These are phyloP conservation scores for Fusarium hostae DNA, from an alignment of 2,329 filamentous ascomycete genomes.

Conservation along the genomic window DNA sequence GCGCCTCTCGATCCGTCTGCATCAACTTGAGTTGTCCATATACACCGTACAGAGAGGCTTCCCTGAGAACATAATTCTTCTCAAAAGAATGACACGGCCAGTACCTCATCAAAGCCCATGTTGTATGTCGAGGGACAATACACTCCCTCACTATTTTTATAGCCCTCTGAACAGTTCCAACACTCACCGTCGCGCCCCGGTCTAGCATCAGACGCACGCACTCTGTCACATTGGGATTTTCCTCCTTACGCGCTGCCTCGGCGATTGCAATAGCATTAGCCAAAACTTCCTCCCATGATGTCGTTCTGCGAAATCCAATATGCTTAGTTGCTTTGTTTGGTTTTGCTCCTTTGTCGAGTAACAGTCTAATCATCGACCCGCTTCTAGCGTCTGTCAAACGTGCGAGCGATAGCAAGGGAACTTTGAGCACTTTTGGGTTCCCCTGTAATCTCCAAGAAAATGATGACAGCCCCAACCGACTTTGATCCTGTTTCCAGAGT, in stretches of 20 bases:
- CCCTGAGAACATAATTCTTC: neutral
- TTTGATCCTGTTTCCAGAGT: too few species aligned
- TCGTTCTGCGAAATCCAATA: rapidly evolving
- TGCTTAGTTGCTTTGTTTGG: neutral
- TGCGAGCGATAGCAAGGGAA: neutral
- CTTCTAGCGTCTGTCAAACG: rapidly evolving
- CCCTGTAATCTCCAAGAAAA: neutral
- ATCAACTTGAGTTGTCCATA: neutral
- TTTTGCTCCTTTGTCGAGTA: constrained; percentile 1
- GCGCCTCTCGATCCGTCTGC: neutral
- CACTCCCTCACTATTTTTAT: neutral
- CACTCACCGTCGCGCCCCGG: neutral
- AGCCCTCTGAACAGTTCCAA: neutral
- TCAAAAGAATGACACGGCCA: too few species aligned
- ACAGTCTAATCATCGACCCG: neutral
- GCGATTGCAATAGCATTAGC: neutral
- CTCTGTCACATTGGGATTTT: neutral
- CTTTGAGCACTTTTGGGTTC: rapidly evolving
- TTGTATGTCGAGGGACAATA: rapidly evolving
- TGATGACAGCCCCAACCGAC: neutral
- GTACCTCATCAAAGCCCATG: neutral
- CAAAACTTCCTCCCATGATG: constrained; percentile 2
- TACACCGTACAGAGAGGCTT: rapidly evolving
- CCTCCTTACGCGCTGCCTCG: rapidly evolving
- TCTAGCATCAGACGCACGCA: constrained; percentile 5